Base-by-base conservation (phyloP, 2,329 filamentous ascomycete species). In the Phialophora macrospora region DNA sequence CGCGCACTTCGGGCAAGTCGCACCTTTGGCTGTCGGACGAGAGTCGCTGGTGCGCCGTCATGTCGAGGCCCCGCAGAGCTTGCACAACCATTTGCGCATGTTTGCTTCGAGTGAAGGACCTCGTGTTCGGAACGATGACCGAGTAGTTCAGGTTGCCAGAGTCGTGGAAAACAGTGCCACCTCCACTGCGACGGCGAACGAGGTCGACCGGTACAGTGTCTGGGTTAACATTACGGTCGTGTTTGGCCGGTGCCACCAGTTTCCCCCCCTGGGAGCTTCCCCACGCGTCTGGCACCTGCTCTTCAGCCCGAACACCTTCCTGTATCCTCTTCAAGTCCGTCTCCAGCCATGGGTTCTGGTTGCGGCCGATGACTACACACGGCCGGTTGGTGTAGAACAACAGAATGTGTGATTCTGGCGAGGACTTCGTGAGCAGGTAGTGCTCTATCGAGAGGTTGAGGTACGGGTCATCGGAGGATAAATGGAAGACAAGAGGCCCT, bases 281-380 rank as follows among this genome's bases (percentile, higher is more conserved):
- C n/a, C 44, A 22, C 14, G 38, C 34, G 1, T 54, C 59, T 17
- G 14, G 24, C 17, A 20, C 20, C 24, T 41, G 57, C 24, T 67
- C 46, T 49, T 66, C 63, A 24, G 60, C 22, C 68, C 72, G 38
- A 68, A 75, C 70, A 74, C 77, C 76, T 68, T 80, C 73, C 73
- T 79, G 73, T 8, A 96, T 80, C 0, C 87, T 81, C 46, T 80
- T 80, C 8, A 97, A 83, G 75, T 96, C 91, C 68, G 92, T 88
- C 80, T 99, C 95, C 8, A 92, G 84, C 95, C 94, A 99, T 61
- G 95, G 95, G 77, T 99, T 99, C 80, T 99, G 95, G 77, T 99
- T 99, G 66, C 95, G 88, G 51, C 95, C 95, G 71, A 99, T 89
- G 75, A 99, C 89, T 66, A 99, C 85, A 76, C 91, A 93, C 0